Evolutionary conservation across 2,329 filamentous ascomycete species (phyloP).

Genomic region (Sporothrix schenckii): DNA sequence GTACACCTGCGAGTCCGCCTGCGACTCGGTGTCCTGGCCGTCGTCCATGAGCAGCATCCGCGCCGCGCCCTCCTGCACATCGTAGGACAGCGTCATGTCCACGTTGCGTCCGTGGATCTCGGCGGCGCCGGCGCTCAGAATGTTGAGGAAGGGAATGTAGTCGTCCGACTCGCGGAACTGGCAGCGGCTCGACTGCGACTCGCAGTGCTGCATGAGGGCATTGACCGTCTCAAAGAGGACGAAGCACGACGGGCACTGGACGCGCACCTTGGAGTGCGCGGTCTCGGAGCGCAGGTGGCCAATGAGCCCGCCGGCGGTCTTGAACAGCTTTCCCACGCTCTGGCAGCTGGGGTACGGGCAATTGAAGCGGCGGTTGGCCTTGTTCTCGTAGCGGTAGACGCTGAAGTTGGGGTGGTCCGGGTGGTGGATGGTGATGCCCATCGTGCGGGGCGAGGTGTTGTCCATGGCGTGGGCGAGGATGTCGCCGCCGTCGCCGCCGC

Average conservation of each 20-base stretch:
- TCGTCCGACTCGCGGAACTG: constrained; percentile 48
- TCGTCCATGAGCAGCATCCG: constrained; percentile 28
- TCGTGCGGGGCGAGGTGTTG: not conserved
- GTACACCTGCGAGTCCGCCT: constrained; percentile 34
- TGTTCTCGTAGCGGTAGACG: constrained; percentile 51
- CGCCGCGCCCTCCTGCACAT: constrained; percentile 36
- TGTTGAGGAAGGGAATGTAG: constrained; percentile 46
- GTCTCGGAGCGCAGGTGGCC: constrained; percentile 50
- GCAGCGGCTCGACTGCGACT: constrained; percentile 50
- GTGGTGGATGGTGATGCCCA: constrained; percentile 8
- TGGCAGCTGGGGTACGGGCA: constrained; percentile 59
- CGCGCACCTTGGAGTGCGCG: constrained; percentile 45
- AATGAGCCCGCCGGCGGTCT: constrained; percentile 42
- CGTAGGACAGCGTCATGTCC: constrained; percentile 45
- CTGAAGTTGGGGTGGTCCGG: constrained; percentile 46
- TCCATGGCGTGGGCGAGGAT: not conserved
- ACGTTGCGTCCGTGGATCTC: constrained; percentile 43
- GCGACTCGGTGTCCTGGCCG: not conserved
- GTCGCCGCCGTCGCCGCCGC: not conserved
- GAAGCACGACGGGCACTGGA: constrained; percentile 52
- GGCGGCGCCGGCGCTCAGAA: constrained; percentile 47
- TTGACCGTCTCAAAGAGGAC: constrained; percentile 47
- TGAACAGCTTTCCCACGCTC: constrained; percentile 46
- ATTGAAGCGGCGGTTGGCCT: constrained; percentile 50
- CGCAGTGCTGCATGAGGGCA: constrained; percentile 54